Conservation (phyloP, 1,284 basidiomycete species). For the Tilletia walkeri region DNA sequence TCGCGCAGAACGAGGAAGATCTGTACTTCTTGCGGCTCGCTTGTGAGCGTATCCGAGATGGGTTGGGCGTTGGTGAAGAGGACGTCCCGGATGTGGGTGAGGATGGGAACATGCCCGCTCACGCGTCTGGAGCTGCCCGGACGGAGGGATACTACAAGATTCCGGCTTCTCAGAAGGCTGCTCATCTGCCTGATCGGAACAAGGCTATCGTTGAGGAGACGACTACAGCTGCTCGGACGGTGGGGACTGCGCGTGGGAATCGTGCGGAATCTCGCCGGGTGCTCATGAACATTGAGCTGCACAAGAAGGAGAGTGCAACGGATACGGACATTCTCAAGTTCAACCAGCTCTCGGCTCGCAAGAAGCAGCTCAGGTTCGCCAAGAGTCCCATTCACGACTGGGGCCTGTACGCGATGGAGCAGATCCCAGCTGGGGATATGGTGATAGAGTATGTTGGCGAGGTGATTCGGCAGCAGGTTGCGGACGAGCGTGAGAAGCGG, state of each 20-base stretch:
- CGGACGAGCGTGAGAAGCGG: slow-evolving; percentile 92
- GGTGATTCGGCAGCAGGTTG: slow-evolving; percentile 88
- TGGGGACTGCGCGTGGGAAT: slow-evolving; percentile 82
- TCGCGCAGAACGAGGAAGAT: slow-evolving; percentile 89
- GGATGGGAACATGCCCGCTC: slow-evolving; percentile 55
- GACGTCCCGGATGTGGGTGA: slow-evolving; percentile 45
- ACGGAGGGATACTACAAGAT: slow-evolving; percentile 96
- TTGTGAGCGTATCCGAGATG: slow-evolving; percentile 56
- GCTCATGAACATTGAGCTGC: slow-evolving; percentile 90
- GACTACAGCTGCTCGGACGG: slow-evolving; percentile 57
- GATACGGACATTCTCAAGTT: slow-evolving; percentile 76
- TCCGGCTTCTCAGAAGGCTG: slow-evolving; percentile 83
- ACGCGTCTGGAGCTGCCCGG: slow-evolving; percentile 77
- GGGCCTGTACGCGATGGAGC: slow-evolving; percentile 67
- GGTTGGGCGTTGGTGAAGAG: slow-evolving; percentile 29
- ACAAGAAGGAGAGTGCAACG: slow-evolving; percentile 66
- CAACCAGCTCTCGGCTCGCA: slow-evolving; percentile 94
- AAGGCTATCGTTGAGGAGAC: slow-evolving; percentile 58
- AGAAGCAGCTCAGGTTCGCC: slow-evolving; percentile 95
- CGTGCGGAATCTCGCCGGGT: slow-evolving; percentile 90
- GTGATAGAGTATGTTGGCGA: slow-evolving; percentile 99
- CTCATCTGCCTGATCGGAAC: slow-evolving; percentile 69
- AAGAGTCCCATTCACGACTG: slow-evolving; percentile 96
- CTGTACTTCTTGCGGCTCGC: slow-evolving; percentile 77
- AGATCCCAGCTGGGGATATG: slow-evolving; percentile 92